Conservation (phyloP, 2,329 filamentous ascomycete species). For the Fusarium goolgardi region DNA sequence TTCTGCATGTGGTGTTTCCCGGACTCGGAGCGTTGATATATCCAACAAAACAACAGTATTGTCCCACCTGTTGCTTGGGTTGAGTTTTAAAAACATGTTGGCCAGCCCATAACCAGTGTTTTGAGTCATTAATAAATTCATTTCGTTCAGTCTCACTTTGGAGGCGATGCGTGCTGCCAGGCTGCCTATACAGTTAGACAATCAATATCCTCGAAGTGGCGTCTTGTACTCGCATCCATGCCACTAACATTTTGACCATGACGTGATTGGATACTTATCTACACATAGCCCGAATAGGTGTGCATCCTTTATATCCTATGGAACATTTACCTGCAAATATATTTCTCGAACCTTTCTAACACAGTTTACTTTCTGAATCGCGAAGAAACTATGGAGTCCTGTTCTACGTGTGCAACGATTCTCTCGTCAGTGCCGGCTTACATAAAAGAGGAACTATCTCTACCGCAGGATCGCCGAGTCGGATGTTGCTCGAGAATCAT, state of each 20-base stretch:
- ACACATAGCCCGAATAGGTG: conserved; percentile 6
- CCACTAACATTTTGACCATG: conserved; percentile 41
- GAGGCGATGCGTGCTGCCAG: background rate
- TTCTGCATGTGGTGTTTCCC: background rate
- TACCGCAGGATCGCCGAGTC: conserved; percentile 69
- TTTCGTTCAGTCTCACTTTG: background rate
- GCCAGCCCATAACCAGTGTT: background rate
- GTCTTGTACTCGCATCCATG: conserved; percentile 10
- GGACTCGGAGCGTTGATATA: background rate
- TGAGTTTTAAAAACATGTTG: too few relatives aligned
- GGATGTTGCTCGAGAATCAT: conserved; percentile 78
- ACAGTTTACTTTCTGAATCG: conserved; percentile 2
- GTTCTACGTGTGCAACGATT: conserved; percentile 76
- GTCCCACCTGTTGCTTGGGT: background rate
- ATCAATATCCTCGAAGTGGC: conserved; percentile 24
- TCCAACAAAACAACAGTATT: background rate
- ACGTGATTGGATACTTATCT: conserved; percentile 44
- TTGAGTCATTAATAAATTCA: background rate
- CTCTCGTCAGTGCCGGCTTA: conserved; percentile 66
- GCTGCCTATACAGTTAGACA: background rate
- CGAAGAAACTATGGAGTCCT: conserved; percentile 58
- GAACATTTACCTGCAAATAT: conserved; percentile 11
- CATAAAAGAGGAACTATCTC: conserved; percentile 66
- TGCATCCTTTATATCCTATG: conserved; percentile 12
- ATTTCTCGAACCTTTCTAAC: conserved; percentile 1